A percentile compares a stretch with the other conserved stretches of the same genome.
phyloP scores from a whole-genome alignment of 192 early-diverging fungal genomes.

The Podila horticola region DNA sequence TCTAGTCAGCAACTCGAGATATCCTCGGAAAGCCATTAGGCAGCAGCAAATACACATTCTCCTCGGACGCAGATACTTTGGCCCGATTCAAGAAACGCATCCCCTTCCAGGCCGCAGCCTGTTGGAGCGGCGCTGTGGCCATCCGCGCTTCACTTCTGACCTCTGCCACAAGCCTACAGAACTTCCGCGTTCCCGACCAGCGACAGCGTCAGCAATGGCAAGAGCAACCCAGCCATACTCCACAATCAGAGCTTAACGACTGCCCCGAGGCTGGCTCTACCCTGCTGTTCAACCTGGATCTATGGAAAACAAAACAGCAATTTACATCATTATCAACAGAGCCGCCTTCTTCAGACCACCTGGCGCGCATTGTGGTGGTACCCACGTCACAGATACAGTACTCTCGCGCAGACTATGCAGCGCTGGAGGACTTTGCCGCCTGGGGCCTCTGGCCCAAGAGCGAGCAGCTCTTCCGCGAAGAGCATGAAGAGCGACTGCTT shows the following conservation, averaged over 20 bases:
- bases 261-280: neutral
- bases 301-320: neutral
- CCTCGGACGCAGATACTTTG: conserved; percentile 10
- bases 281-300: neutral
- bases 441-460: conserved; percentile 40
- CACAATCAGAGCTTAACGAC: neutral
- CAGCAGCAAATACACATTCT: neutral
- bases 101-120: conserved; percentile 35
- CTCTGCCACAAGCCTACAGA: too few relatives aligned
- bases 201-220: neutral
- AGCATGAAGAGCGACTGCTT: conserved; percentile 2
- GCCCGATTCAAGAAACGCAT: conserved; percentile 19
- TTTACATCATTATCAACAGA: neutral
- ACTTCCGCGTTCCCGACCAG: neutral
- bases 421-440: conserved; percentile 2
- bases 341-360: neutral
- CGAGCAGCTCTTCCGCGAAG: conserved; percentile 16
- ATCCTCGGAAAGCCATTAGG: conserved; percentile 8
- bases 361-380: conserved; percentile 13
- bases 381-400: conserved; percentile 12
- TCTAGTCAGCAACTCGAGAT: conserved; percentile 22
- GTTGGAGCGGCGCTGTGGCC: conserved; percentile 25
- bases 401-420: conserved; percentile 1
- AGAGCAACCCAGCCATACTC: too few relatives aligned
- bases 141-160: neutral